Evolutionary conservation across 2,329 filamentous ascomycete genomes (phyloP).

Genomic region (Graphiopsis chlorocephala): DNA sequence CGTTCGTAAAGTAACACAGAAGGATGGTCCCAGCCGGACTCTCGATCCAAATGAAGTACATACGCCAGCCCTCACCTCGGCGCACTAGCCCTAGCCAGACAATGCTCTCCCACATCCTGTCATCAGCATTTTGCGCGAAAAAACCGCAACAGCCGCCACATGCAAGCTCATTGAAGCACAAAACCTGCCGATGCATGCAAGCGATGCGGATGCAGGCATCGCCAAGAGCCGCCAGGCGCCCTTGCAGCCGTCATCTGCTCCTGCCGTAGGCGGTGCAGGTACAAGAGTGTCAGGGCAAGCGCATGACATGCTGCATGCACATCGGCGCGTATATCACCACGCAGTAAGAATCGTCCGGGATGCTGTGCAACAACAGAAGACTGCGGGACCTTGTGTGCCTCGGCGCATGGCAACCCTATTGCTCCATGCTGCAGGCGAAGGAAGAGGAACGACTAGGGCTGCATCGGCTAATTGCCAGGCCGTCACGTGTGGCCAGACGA

Average conservation of each 20-base stretch:
- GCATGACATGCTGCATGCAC: conserved; percentile 5
- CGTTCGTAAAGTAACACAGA: neutral
- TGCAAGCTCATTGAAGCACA: neutral
- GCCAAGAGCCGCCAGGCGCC: conserved; percentile 2
- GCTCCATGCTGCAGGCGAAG: conserved; percentile 8
- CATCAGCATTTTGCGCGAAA: neutral
- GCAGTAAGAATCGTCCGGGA: neutral
- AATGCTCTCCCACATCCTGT: neutral
- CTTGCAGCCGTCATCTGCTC: conserved; percentile 6
- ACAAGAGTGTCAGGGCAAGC: conserved; percentile 1
- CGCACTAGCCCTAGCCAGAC: neutral
- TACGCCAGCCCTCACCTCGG: neutral
- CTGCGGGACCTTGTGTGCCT: neutral
- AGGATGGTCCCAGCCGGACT: neutral
- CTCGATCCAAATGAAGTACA: neutral
- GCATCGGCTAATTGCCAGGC: neutral
- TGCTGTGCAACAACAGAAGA: neutral
- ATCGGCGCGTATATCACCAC: neutral
- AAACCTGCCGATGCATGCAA: neutral
- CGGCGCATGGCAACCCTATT: conserved; percentile 8
- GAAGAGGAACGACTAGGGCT: conserved; percentile 4
- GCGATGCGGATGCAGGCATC: neutral
- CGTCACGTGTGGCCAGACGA: neutral
- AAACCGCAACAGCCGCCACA: neutral
- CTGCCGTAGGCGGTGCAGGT: neutral